Percentiles rank a stretch among this genome's conserved stretches.
These are phyloP conservation scores for Fraxinus quadrangulata DNA, from an alignment of 257 asterid genomes.

Conservation along the genomic window DNA sequence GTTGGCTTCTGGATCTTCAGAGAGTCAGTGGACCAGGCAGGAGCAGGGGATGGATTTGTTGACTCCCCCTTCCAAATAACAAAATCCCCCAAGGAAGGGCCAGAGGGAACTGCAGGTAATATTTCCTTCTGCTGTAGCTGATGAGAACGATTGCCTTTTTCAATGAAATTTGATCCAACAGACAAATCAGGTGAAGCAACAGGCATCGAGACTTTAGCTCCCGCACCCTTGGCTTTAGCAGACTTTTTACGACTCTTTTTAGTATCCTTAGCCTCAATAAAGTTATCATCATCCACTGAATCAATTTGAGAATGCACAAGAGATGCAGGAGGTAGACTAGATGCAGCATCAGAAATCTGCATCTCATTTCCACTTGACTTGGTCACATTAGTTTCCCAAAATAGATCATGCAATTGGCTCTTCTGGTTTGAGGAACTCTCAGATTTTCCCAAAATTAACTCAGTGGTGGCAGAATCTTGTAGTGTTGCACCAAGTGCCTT, in stretches of 20 bases:
- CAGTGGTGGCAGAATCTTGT: conserved; percentile 41
- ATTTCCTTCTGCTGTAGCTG: conserved; percentile 71
- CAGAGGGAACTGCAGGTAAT: conserved; percentile 72
- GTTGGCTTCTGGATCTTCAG: conserved; percentile 67
- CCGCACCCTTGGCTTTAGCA: conserved; percentile 73
- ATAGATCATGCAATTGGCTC: conserved; percentile 60
- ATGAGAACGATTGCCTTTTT: conserved; percentile 58
- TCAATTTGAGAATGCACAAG: conserved; percentile 41
- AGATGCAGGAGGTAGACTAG: conserved; percentile 33
- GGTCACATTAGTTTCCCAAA: conserved; percentile 50
- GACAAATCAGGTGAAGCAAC: conserved; percentile 44
- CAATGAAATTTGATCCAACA: conserved; percentile 61
- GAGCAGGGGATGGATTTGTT: conserved; percentile 58
- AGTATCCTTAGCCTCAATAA: conserved; percentile 89
- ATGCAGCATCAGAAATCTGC: conserved; percentile 40
- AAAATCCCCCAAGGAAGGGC: conserved; percentile 95
- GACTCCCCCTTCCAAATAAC: conserved; percentile 89
- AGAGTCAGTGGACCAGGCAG: conserved; percentile 88
- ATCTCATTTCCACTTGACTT: conserved; percentile 48
- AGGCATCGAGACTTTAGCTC: conserved; percentile 51
- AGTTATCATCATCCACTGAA: conserved; percentile 51
- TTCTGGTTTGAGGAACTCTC: conserved; percentile 48
- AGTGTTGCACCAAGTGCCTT: conserved; percentile 45
- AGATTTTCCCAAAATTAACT: conserved; percentile 35
- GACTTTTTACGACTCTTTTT: conserved; percentile 89